These are phyloP conservation scores for Suillus brevipes DNA, from an alignment of 768 basidiomycete genomes.

Conservation along the genomic window DNA sequence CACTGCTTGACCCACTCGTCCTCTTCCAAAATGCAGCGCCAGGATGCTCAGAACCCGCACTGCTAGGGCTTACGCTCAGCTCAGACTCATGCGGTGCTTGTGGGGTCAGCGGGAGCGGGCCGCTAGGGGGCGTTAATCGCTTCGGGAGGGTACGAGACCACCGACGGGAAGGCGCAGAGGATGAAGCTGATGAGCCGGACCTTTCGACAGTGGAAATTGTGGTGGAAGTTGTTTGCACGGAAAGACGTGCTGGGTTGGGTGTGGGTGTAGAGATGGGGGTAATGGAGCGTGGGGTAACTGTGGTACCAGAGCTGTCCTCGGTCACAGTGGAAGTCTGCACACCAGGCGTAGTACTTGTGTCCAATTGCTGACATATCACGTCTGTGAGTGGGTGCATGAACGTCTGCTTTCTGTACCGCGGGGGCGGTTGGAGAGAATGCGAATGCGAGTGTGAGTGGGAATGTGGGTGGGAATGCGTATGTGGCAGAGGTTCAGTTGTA, in stretches of 20 bases:
- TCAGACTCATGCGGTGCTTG: constrained; percentile 36
- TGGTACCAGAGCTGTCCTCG: neutral
- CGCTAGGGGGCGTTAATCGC: constrained; percentile 56
- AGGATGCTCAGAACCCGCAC: constrained; percentile 35
- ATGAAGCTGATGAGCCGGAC: constrained; percentile 12
- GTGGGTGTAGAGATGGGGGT: neutral
- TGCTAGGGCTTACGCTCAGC: constrained; percentile 11
- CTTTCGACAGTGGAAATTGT: constrained; percentile 28
- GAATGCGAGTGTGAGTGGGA: constrained; percentile 32
- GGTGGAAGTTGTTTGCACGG: neutral
- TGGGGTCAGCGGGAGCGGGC: constrained; percentile 41
- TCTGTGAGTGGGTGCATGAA: constrained; percentile 1
- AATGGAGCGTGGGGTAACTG: neutral
- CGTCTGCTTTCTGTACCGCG: constrained; percentile 28
- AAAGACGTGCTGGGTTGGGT: neutral
- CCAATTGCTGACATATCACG: constrained; percentile 21
- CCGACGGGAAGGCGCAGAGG: constrained; percentile 36
- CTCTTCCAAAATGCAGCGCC: constrained; percentile 48
- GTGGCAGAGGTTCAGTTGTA: constrained; percentile 26
- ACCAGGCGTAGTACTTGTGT: constrained; percentile 19
- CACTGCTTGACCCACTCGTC: constrained; percentile 46
- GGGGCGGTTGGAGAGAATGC: constrained; percentile 37
- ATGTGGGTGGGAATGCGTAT: constrained; percentile 20
- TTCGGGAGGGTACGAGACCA: constrained; percentile 59
- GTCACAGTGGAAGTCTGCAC: constrained; percentile 6